Evolutionary conservation across 2,329 filamentous ascomycete genomes (phyloP), one percentile per base, ranked within the genome.

Genomic region (Aspergillus piperis): DNA sequence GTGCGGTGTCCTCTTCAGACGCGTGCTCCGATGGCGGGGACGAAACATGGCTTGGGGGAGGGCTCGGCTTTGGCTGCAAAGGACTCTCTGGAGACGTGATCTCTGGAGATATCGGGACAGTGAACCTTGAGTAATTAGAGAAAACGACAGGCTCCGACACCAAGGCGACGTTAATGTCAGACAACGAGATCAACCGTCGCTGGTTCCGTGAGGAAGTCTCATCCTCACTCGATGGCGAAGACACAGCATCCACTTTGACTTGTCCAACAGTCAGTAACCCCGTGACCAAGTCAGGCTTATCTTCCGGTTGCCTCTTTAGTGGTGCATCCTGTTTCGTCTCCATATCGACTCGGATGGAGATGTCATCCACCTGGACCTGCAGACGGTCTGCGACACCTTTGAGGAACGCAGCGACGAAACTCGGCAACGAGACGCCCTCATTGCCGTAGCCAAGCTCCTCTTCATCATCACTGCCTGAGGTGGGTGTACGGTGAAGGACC

Each of bases 391-490:
- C 73, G 19, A 87, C 79, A 10, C 85, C 84, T 68, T 85, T 83
- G 17, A 88, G 70, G 57, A 86, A 85, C n/a, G 77, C 82, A 17
- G 84, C 81, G 47, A 88, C 71, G 60, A 88, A 86, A n/a, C 77
- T 79, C 21, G 86, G 86, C 15, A 88, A 72, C 5, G 83, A 83
- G 11, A 86, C 71, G 2, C 80, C 79, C 44, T 81, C 81, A 15
- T 82, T 83, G 8, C 86, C 86, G 8, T 84, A 70, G 2, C 77
- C 78, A 13, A 78, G 73, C 38, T 83, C 81, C 54, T 84, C 82
- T 32, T 79, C 78, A 62, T 81, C 80, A 51, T 82, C 76, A 61
- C 78, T 82, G 63, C 75, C 71, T 50, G 75, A 82, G 27, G 76
- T 63, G 8, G 79, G 71, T 8, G 82, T 83, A 54, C 83, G 80